Base-by-base conservation (phyloP, 345 rosid genomes). In the Mallotus nudiflorus region DNA sequence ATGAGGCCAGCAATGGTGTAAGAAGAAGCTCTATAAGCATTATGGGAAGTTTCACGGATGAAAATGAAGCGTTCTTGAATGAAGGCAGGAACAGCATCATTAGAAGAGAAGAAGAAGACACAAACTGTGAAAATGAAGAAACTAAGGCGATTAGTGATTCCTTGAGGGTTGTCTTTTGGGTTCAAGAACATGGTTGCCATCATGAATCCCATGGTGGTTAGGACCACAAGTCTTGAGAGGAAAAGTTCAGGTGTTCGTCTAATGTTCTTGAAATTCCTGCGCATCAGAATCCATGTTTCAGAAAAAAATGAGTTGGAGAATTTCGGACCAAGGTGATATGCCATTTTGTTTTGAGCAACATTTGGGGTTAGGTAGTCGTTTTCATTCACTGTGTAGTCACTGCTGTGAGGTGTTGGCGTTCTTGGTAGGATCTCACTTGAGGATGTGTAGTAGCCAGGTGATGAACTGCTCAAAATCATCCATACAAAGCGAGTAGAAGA, bases 311-410 rank as follows among this genome's bases (percentile, higher is more conserved):
- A 78, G 45, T 88, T 88, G 15, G 77, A 73, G 28, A 78, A 88
- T 68, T 88, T 88, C 0, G 85, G 83, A 15, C 84, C 81, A 4
- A 75, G 76, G 6, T 62, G 56, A 18, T 69, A 52, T 1, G 48
- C 37, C 15, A n/a, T 40, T 3, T 14, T 4, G 69, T 68, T 68
- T 10, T 59, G 40, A n/a, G 62, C 62, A 6, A 51, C 39, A 9
- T 35, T 63, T 0, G 93, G 89, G 6, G 89, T 88, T 58, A 83
- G 28, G 65, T 86, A 86, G 71, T 88, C 93, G 10, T 83, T 64
- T 73, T 88, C 93, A 46, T 86, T 78, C 68, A 88, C 93, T 0
- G 91, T 86, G 82, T 85, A 88, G 80, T 88, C 93, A n/a, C 90
- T 88, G 77, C 89, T 82, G 69, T 79, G 83, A 42, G 93, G 91